Conservation (phyloP, 352 stramenopile species). For the Globisporangium abappressorium region DNA sequence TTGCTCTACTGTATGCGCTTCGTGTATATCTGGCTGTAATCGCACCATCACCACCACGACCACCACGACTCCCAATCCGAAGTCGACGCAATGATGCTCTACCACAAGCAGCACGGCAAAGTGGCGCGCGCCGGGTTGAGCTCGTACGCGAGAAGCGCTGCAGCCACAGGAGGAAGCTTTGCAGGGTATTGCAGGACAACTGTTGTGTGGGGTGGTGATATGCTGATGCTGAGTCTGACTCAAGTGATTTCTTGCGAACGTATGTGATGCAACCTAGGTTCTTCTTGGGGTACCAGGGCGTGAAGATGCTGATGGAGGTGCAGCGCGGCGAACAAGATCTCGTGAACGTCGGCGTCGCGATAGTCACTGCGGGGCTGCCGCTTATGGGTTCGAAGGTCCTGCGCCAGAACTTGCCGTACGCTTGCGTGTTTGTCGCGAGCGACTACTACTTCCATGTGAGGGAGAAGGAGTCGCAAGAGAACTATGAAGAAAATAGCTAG, state of each 20-base stretch:
- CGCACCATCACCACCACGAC: no score
- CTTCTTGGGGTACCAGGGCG: slow-evolving; percentile 72
- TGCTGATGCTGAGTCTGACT: no score
- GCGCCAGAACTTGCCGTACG: slow-evolving; percentile 72
- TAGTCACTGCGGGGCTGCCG: slow-evolving; percentile 38
- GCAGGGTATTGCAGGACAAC: slow-evolving; percentile 28
- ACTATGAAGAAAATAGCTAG: no score
- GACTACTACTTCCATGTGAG: slow-evolving; percentile 37
- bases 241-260: no score
- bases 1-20: background rate
- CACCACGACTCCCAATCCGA: no score
- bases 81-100: slow-evolving; percentile 64
- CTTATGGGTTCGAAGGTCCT: slow-evolving; percentile 62
- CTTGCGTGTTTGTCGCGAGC: slow-evolving; percentile 65
- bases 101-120: slow-evolving; percentile 53
- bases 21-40: no score
- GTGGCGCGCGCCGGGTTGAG: slow-evolving; percentile 43
- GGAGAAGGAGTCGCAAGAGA: no score
- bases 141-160: slow-evolving; percentile 43
- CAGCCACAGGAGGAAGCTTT: slow-evolving; percentile 54
- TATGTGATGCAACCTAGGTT: slow-evolving; percentile 31
- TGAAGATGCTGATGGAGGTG: slow-evolving; percentile 65
- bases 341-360: slow-evolving; percentile 50
- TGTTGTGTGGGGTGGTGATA: background rate
- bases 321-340: slow-evolving; percentile 59